Evolutionary conservation across 495 filamentous ascomycete genomes (phyloP), one percentile per base, ranked within the genome.

Genomic region (Penicillium bovifimosum): DNA sequence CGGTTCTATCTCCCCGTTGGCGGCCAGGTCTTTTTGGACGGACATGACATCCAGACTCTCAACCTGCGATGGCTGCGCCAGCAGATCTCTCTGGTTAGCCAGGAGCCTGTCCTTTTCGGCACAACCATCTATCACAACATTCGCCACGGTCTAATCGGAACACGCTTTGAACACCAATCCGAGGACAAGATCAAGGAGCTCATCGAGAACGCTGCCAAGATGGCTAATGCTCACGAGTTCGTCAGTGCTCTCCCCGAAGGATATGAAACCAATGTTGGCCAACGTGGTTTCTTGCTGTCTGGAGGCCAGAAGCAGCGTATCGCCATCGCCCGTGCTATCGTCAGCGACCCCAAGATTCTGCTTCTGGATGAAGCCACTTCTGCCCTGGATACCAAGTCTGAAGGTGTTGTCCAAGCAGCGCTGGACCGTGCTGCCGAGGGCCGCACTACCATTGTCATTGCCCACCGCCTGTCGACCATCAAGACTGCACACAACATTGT

Each of bases 281-380:
- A 97, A 67, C 86, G 93, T 39, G 93, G 93, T 10, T 95, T 95
- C 67, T 69, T 96, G 35, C 77, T 98, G 32, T 91, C 86, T 48
- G 93, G 93, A 67, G 93, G 93, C 26, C 93, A 98, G 71, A 96
- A 96, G 67, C 93, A 98, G 66, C 88, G 93, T 53, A 93, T 96
- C 65, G 82, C 83, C 4, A 87, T 87, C 69, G 92, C 93, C 7
- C 82, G 93, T 60, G 92, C 91, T 28, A 83, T 98, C 49, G 89
- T 97, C 26, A 89, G 84, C 40, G 87, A 98, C 63, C 93, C 93
- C n/a, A 95, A 93, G 74, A 90, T 98, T 61, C 77, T 98, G 0
- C 74, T 98, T 3, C 82, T 98, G 13, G 93, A 98, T 61, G 93
- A 98, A 69, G 93, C 93, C 17, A 98, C 93, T 1, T 89, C 86